A percentile compares a stretch with the other conserved stretches of the same genome.
phyloP scores from a whole-genome alignment of 768 basidiomycete genomes.

The Hortiboletus flavorubellus region DNA sequence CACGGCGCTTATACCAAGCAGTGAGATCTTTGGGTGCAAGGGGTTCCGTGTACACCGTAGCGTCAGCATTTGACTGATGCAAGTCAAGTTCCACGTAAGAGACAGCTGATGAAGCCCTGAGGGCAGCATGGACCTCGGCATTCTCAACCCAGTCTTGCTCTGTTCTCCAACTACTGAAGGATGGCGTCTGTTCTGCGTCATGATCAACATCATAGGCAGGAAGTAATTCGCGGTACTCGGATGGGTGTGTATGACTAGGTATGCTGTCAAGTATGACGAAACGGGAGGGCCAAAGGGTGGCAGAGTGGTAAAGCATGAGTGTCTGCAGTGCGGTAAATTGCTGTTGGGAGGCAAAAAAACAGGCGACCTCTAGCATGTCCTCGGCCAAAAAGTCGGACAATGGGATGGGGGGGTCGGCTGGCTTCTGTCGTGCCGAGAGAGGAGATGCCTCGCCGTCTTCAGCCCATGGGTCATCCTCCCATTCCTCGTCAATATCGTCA shows the following conservation, averaged over 20 bases:
- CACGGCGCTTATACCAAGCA: conserved; percentile 71
- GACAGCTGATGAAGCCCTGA: conserved; percentile 31
- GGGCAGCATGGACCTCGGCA: conserved; percentile 38
- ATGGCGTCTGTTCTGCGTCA: conserved; percentile 40
- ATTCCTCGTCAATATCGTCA: conserved; percentile 43
- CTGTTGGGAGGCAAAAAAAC: conserved; percentile 61
- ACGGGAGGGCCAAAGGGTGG: conserved; percentile 63
- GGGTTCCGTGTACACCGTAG: conserved; percentile 5
- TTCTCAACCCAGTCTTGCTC: conserved; percentile 60
- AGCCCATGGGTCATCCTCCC: conserved; percentile 63
- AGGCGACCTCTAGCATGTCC: conserved; percentile 56
- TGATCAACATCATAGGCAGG: conserved; percentile 53
- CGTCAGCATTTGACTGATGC: conserved; percentile 8
- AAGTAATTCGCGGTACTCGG: conserved; percentile 56
- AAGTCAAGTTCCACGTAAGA: conserved; percentile 9
- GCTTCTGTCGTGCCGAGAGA: conserved; percentile 17
- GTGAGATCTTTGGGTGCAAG: conserved; percentile 41
- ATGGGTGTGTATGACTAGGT: conserved; percentile 70
- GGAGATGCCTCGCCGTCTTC: conserved; percentile 41
- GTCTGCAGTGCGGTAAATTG: conserved; percentile 55
- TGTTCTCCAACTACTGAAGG: conserved; percentile 45
- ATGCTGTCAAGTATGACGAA: conserved; percentile 67
- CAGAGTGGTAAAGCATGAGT: conserved; percentile 56
- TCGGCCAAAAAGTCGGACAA: conserved; percentile 63
- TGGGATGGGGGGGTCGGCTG: conserved; percentile 41